Evolutionary conservation across 2,329 filamentous ascomycete species (phyloP).

Genomic region (Penicillium sp.): DNA sequence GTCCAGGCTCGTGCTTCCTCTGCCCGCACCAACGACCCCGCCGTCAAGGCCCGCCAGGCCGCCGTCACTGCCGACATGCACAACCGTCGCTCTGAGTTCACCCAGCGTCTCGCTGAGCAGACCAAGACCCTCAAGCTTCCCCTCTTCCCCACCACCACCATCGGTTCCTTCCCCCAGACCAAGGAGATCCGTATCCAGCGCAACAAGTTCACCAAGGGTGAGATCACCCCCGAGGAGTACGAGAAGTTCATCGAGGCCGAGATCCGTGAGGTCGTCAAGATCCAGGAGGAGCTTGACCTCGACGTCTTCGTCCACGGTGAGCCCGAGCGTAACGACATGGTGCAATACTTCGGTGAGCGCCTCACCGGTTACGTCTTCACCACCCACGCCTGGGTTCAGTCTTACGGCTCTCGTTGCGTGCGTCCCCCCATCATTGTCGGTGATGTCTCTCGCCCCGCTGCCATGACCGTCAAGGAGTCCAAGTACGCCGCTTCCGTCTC

Average conservation of each 20-base stretch:
- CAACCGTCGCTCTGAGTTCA: conserved; percentile 90
- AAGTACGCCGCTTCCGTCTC: conserved; percentile 96
- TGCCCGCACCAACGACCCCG: conserved; percentile 91
- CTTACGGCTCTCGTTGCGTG: conserved; percentile 96
- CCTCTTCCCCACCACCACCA: conserved; percentile 98
- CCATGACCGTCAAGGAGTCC: conserved; percentile 99
- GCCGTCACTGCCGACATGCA: conserved; percentile 82
- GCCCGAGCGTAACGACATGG: conserved; percentile 99
- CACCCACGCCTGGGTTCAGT: conserved; percentile 92
- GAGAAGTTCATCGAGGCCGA: conserved; percentile 99
- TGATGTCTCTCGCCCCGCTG: conserved; percentile 92
- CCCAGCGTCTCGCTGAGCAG: conserved; percentile 80
- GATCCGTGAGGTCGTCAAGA: conserved; percentile 90
- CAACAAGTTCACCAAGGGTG: conserved; percentile 98
- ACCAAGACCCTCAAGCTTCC: conserved; percentile 91
- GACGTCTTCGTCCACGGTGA: conserved; percentile 98
- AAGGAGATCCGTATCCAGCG: conserved; percentile 96
- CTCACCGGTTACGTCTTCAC: conserved; percentile 98
- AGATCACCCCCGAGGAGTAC: conserved; percentile 89
- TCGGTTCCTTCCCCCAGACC: conserved; percentile 99
- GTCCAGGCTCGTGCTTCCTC: conserved; percentile 88
- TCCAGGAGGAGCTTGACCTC: conserved; percentile 96
- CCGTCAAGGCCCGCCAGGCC: conserved; percentile 94
- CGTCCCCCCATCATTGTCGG: conserved; percentile 97
- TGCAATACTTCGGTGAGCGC: conserved; percentile 99